Evolutionary conservation across 1,284 basidiomycete species (phyloP).

Genomic region (Omphalotus olearius): DNA sequence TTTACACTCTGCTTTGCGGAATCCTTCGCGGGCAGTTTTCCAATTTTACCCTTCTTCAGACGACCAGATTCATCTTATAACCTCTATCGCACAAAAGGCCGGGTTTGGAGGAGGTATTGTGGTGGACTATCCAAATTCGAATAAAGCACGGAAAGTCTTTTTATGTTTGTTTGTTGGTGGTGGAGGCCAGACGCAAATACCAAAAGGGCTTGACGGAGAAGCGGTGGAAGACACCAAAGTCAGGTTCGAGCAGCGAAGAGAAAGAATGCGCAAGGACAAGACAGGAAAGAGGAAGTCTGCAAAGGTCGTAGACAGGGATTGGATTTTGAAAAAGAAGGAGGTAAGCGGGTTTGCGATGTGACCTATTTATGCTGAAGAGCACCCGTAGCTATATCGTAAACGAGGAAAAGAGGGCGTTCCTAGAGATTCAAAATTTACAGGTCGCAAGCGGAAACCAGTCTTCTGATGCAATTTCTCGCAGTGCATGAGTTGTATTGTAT

Average conservation of each 20-base stretch:
- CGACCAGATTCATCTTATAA: slow-evolving; percentile 95
- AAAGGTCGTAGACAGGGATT: slow-evolving; percentile 58
- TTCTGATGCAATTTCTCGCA: slow-evolving; percentile 51
- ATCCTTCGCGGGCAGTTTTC: slow-evolving; percentile 91
- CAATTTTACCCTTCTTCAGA: slow-evolving; percentile 96
- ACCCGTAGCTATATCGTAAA: slow-evolving; percentile 66
- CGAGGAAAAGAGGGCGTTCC: slow-evolving; percentile 79
- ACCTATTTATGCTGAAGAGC: slow-evolving; percentile 11
- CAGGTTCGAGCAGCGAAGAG: slow-evolving; percentile 66
- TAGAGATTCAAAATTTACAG: slow-evolving; percentile 78
- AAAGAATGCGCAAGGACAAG: slow-evolving; percentile 48
- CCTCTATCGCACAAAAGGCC: slow-evolving; percentile 87
- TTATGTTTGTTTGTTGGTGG: slow-evolving; percentile 85
- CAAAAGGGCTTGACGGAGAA: slow-evolving; percentile 66
- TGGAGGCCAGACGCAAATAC: slow-evolving; percentile 54
- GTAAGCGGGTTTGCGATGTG: slow-evolving; percentile 30
- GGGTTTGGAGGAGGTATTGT: slow-evolving; percentile 97
- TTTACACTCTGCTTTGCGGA: slow-evolving; percentile 86
- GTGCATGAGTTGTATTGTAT: background rate
- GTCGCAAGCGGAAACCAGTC: slow-evolving; percentile 62
- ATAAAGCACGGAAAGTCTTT: slow-evolving; percentile 91
- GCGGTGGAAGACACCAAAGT: slow-evolving; percentile 44
- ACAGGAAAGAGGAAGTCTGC: slow-evolving; percentile 60
- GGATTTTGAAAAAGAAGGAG: slow-evolving; percentile 85
- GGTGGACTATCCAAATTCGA: slow-evolving; percentile 96